These are phyloP conservation scores for Clohesyomyces aquaticus DNA, from an alignment of 495 filamentous ascomycete genomes.

Conservation along the genomic window DNA sequence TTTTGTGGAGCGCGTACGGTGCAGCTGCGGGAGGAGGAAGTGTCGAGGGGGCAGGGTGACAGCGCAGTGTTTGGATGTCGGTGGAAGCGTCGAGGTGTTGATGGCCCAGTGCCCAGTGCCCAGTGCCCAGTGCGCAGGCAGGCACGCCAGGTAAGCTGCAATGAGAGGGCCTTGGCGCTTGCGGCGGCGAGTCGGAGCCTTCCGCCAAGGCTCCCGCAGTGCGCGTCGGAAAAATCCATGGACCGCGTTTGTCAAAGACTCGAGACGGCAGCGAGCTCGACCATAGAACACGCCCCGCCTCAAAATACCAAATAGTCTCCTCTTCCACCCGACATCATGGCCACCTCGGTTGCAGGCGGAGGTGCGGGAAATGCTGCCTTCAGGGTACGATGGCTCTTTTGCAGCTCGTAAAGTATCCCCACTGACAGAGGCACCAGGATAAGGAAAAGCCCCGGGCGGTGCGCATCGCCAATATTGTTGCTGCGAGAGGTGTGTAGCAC, in stretches of 20 bases:
- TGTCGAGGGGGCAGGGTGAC: no score
- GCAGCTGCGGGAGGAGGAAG: no score
- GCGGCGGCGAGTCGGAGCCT: neutral
- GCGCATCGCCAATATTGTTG: conserved; percentile 91
- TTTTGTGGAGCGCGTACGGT: conserved; percentile 39
- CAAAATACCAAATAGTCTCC: conserved; percentile 19
- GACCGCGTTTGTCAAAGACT: conserved; percentile 11
- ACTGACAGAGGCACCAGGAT: conserved; percentile 62
- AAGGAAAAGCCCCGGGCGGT: conserved; percentile 99
- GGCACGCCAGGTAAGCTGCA: no score
- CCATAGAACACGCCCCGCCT: conserved; percentile 15
- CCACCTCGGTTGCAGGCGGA: conserved; percentile 54
- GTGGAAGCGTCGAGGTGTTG: no score
- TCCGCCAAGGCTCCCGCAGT: conserved; percentile 5
- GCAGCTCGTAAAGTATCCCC: conserved; percentile 19
- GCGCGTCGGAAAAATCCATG: conserved; percentile 21
- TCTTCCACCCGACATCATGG: conserved; percentile 30
- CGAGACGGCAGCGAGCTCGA: conserved; percentile 15
- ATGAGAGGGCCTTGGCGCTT: no score
- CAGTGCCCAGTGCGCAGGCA: no score
- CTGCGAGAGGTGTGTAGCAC: conserved; percentile 76
- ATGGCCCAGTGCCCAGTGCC: neutral
- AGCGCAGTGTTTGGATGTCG: no score
- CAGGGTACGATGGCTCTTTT: conserved; percentile 60
- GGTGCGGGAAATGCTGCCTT: conserved; percentile 71